These are phyloP conservation scores for Elsinoe ampelina DNA, from an alignment of 2,329 filamentous ascomycete genomes.

Conservation along the genomic window DNA sequence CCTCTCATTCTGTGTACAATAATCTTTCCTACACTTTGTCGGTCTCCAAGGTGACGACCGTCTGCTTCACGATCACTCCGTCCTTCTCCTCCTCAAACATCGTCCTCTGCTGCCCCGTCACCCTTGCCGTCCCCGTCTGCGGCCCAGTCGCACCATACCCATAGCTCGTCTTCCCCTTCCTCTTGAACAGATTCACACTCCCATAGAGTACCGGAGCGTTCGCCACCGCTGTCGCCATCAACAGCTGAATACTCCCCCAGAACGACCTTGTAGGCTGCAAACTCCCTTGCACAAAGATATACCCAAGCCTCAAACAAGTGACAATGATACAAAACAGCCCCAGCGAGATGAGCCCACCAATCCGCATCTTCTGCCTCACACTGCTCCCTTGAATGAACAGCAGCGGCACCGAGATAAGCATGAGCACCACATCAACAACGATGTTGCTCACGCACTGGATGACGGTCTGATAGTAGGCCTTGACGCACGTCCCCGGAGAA, in stretches of 20 bases:
- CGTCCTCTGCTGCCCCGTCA: not conserved
- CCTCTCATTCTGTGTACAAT: not conserved
- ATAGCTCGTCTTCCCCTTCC: not conserved
- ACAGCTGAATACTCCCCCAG: conserved; percentile 16
- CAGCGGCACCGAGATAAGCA: conserved; percentile 21
- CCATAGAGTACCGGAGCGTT: conserved; percentile 17
- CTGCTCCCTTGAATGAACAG: conserved; percentile 14
- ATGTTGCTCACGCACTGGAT: conserved; percentile 29
- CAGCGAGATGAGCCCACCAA: conserved; percentile 12
- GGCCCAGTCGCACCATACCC: not conserved
- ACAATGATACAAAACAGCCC: conserved; percentile 17
- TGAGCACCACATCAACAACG: conserved; percentile 21
- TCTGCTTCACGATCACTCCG: not conserved
- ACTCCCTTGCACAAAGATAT: conserved; percentile 15
- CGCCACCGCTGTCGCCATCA: conserved; percentile 17
- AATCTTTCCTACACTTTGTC: not conserved
- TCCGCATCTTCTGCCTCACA: not conserved
- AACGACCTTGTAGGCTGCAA: conserved; percentile 17
- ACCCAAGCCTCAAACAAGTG: conserved; percentile 14
- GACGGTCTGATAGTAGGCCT: conserved; percentile 28
- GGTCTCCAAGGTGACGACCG: not conserved
- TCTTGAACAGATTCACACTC: not conserved
- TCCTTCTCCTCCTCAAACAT: not conserved
- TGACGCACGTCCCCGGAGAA: conserved; percentile 20
- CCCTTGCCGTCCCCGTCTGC: not conserved